phyloP scores from a whole-genome alignment of 805 yeast species.

The Starmerella cellae region DNA sequence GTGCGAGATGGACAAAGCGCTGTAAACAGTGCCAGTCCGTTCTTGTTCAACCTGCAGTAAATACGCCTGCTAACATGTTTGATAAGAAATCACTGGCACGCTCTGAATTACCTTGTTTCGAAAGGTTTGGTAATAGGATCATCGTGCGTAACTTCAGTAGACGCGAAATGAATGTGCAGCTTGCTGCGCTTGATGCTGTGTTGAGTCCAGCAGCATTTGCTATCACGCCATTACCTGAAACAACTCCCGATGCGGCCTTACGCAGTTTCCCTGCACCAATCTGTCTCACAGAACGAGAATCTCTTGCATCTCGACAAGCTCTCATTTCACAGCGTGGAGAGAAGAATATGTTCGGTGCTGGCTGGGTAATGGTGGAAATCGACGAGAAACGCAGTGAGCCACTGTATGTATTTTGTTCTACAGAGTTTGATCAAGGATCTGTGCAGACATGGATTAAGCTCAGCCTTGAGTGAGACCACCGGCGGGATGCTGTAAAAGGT shows the following conservation, averaged over 20 bases:
- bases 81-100: constrained; percentile 21
- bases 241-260: background rate
- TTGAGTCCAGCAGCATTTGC: too few relatives aligned
- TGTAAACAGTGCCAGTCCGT: constrained; percentile 27
- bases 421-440: too few relatives aligned
- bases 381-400: too few relatives aligned
- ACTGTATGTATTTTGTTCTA: too few relatives aligned
- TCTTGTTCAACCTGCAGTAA: constrained; percentile 26
- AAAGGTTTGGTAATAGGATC: constrained; percentile 5
- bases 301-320: constrained; percentile 22
- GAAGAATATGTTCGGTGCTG: constrained; percentile 20
- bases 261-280: constrained; percentile 21
- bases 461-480: too few relatives aligned
- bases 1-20: constrained; percentile 22
- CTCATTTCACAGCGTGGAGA: constrained; percentile 20
- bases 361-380: constrained; percentile 21
- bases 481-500: too few relatives aligned
- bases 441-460: too few relatives aligned
- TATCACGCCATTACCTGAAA: too few relatives aligned
- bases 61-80: constrained; percentile 19
- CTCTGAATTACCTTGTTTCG: constrained; percentile 20
- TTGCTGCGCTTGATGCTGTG: constrained; percentile 15
- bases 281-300: constrained; percentile 20
- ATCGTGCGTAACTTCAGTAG: constrained; percentile 20
- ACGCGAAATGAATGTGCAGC: constrained; percentile 5